phyloP scores from a whole-genome alignment of 805 yeast species.

The Candida maris region DNA sequence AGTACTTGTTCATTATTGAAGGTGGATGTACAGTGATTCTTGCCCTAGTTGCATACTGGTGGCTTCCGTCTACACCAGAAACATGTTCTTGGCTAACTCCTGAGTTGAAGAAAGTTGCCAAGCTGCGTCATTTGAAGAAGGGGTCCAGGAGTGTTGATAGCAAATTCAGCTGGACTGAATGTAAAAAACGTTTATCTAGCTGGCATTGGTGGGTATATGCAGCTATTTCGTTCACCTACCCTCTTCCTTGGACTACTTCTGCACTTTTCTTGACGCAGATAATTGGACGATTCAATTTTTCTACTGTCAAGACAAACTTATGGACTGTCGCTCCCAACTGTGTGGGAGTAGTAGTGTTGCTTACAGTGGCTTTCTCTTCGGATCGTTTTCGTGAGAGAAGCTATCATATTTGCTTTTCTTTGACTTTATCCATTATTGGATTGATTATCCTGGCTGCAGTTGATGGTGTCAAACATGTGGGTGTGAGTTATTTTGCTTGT shows the following conservation, averaged over 20 bases:
- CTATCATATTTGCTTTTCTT: slow-evolving; percentile 13
- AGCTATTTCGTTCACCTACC: slow-evolving; percentile 13
- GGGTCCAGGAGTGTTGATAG: slow-evolving; percentile 5
- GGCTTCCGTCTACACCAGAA: slow-evolving; percentile 14
- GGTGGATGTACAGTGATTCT: slow-evolving; percentile 35
- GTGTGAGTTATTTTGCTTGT: slow-evolving; percentile 19
- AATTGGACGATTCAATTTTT: slow-evolving; percentile 12
- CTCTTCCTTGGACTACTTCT: slow-evolving; percentile 14
- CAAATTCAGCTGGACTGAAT: slow-evolving; percentile 9
- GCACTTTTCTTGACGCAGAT: slow-evolving; percentile 19
- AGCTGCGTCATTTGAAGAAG: slow-evolving; percentile 7
- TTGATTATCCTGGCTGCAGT: slow-evolving; percentile 13
- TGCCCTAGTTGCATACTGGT: slow-evolving; percentile 14
- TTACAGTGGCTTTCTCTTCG: slow-evolving; percentile 9
- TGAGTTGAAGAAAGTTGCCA: slow-evolving; percentile 14
- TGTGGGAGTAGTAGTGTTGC: slow-evolving; percentile 13
- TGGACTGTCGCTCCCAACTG: slow-evolving; percentile 19
- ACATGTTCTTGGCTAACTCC: slow-evolving; percentile 10
- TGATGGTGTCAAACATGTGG: slow-evolving; percentile 10
- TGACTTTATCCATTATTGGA: slow-evolving; percentile 14
- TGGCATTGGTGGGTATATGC: slow-evolving; percentile 16
- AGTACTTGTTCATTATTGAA: slow-evolving; percentile 28
- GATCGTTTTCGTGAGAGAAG: slow-evolving; percentile 15
- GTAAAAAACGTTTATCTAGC: slow-evolving; percentile 4
- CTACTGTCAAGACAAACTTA: slow-evolving; percentile 15